Evolutionary conservation across 306 rosid species (phyloP), one percentile per base, ranked within the genome.

Genomic region (Pyrus bretschneideri): DNA sequence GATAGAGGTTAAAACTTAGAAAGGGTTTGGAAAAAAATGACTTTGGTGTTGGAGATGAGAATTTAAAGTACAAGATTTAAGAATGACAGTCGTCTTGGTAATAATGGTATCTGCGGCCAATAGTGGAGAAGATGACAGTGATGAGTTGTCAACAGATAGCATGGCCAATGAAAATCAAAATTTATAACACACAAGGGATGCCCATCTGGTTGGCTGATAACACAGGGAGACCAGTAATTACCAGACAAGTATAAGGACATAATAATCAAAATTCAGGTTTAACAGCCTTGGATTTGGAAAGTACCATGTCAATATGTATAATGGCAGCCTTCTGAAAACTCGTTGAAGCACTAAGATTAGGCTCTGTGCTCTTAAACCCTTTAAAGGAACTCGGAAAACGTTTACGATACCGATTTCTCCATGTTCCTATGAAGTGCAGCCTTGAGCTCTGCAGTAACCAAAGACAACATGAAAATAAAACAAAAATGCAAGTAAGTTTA

Each of bases 241-340:
- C 69, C 45, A 31, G 8, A 72, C 25, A 30, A 14, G 33, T 42
- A 25, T n/a, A 66, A 74, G 52, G 73, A 72, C 73, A 84, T 21
- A 57, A 67, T n/a, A 70, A 52, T 64, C 69, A 76, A 63, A 78
- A 70, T 55, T 74, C 55, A 78, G 49, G n/a, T 69, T 40, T 57
- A 78, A 71, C 46, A 75, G 35, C 69, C 72, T 40, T 52, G 81
- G 55, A 71, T 58, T 60, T 64, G 44, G 57, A 63, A 72, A 60
- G 74, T 84, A 90, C 98, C 98, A 94, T 94, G 88, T 94, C 97
- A 78, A 94, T 81, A 81, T 94, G 98, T 67, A 94, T 84, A 71
- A 92, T 52, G 40, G 82, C 73, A 45, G 87, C 81, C 71, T 80
- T 86, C 78, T 30, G 74, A 66, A 58, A 31, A 51, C 65, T 65